A percentile compares a stretch with the other conserved stretches of the same genome.
Conservation (phyloP, 345 rosid genomes). For the Xanthoceras sorbifolium region DNA sequence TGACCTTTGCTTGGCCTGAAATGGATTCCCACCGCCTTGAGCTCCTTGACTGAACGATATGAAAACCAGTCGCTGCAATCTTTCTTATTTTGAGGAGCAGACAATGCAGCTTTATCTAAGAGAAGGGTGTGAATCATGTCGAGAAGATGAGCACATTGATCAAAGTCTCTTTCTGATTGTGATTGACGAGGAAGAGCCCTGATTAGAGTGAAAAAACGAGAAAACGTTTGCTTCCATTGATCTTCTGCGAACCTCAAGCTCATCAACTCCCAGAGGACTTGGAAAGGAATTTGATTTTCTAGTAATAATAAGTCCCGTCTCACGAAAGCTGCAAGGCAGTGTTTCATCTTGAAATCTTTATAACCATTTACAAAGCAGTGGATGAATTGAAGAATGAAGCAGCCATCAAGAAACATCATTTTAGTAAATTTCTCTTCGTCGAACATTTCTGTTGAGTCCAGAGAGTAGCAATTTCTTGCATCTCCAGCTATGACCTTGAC, state of each 20-base stretch:
- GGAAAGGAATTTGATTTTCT: conserved; percentile 32
- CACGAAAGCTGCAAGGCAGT: neutral
- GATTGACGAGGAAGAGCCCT: no score
- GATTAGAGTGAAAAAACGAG: no score
- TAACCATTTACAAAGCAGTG: neutral
- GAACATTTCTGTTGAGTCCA: neutral
- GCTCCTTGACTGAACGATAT: conserved; percentile 5
- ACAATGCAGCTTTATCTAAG: no score
- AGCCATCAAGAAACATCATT: conserved; percentile 24
- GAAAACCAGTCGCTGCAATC: neutral
- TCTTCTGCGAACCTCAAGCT: no score
- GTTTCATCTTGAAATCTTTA: neutral
- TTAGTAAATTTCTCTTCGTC: conserved; percentile 8
- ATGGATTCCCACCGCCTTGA: conserved; percentile 11
- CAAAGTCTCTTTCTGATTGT: neutral
- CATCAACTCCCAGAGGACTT: conserved; percentile 8
- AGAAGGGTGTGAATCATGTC: neutral
- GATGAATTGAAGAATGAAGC: neutral
- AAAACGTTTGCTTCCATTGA: neutral
- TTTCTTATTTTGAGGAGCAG: neutral
- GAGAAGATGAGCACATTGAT: conserved; percentile 10
- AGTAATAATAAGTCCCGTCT: conserved; percentile 27
- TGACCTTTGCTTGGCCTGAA: neutral
- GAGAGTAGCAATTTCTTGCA: neutral
- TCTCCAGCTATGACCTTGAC: neutral